Base-by-base conservation (phyloP, 257 asterid species). In the Nicotiana otophora region DNA sequence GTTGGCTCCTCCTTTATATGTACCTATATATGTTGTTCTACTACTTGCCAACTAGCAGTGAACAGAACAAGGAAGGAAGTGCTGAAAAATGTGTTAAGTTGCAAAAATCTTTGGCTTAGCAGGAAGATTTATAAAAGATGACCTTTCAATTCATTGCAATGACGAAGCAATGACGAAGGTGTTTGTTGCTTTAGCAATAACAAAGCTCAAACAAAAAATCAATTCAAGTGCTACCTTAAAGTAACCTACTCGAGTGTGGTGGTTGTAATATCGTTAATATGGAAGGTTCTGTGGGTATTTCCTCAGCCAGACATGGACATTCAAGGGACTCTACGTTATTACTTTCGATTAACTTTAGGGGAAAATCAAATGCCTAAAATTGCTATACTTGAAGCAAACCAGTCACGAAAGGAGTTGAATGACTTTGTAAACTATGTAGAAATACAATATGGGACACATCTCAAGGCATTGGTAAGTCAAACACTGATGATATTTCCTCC, bases 51-150 rank as follows among this genome's bases (percentile, higher is more conserved):
- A 36, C 16, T 16, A 26, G 30, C 20, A 76, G 54, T 55, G 17
- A 77, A 34, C 4, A 7, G 23, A 23, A 11, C 5, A 33, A 66
- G 4, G 57, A 34, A 28, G 26, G 7, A 33, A 84, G 16, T 54
- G 34, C 34, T 23, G 57, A 39, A 39, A 84, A 23, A 81, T 75
- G 62, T 62, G n/a, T 34, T 48, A 17, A 9, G 31, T 16, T 82
- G 55, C 82, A 85, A 80, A 83, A 63, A 63, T 85, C 84, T 7
- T 11, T 85, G 66, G 75, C 88, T 16, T 86, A 34, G 84, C 89
- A 0, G 89, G 87, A 10, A 60, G 89, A 82, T 79, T 62, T 23
- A 23, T 5, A 0, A 39, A 65, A 17, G 84, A 80, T 46, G 69
- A 78, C 11, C 28, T 57, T 55, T 67, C 28, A n/a, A 67, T 84